phyloP scores from a whole-genome alignment of 148 eudicot genomes.

The Amaranthus hypochondriacus region DNA sequence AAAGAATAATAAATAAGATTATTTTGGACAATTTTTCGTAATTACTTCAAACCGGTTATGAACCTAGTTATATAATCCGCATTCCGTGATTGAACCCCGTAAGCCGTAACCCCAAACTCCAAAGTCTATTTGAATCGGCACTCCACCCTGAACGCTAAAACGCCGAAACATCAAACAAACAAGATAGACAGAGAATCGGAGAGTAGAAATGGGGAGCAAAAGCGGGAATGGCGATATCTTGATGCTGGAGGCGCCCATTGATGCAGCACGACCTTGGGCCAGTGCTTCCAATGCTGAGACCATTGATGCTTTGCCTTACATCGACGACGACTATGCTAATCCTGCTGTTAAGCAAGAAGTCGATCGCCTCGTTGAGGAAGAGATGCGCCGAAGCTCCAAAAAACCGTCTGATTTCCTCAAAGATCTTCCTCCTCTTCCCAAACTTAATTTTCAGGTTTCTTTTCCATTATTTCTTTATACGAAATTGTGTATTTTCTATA shows the following conservation, averaged over 20 bases:
- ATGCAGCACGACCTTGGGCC: constrained; percentile 43
- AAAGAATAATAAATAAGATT: too few species aligned
- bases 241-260: constrained; percentile 73
- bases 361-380: constrained; percentile 76
- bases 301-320: constrained; percentile 86
- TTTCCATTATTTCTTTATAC: background rate
- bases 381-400: constrained; percentile 77
- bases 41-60: too few species aligned
- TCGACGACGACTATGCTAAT: constrained; percentile 77
- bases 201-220: constrained; percentile 17
- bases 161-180: too few species aligned
- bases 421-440: constrained; percentile 67
- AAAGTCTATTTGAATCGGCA: too few species aligned
- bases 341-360: constrained; percentile 71
- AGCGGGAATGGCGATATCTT: constrained; percentile 37
- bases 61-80: too few species aligned
- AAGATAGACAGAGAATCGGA: background rate
- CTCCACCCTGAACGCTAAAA: too few species aligned
- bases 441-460: constrained; percentile 48
- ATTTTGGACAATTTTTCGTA: too few species aligned
- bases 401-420: constrained; percentile 83
- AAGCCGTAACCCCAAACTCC: too few species aligned
- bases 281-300: constrained; percentile 46
- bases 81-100: too few species aligned
- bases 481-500: constrained; percentile 10